Conservation (phyloP, 179 eudicot genomes). For the Silene coronaria region DNA sequence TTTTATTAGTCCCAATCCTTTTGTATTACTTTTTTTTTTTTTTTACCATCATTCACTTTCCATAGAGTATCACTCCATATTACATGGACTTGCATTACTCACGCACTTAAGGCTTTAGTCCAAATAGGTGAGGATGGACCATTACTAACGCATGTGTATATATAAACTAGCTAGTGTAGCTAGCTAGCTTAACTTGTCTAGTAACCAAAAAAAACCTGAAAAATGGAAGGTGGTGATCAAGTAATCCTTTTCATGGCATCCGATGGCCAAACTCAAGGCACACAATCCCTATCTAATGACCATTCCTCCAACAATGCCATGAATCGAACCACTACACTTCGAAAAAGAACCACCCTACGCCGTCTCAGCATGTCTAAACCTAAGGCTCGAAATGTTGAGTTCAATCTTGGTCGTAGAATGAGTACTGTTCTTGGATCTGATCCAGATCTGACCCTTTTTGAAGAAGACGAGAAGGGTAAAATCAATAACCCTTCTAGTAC, state of each 20-base stretch:
- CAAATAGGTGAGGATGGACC: neutral
- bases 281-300: neutral
- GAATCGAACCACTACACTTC: neutral
- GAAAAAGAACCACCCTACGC: conserved; percentile 32
- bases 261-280: conserved; percentile 15
- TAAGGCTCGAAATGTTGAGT: conserved; percentile 43
- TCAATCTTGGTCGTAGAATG: conserved; percentile 20
- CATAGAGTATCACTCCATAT: neutral
- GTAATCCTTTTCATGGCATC: conserved; percentile 26
- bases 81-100: conserved; percentile 2
- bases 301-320: neutral
- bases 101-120: neutral
- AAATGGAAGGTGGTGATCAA: conserved; percentile 18
- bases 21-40: too few species aligned
- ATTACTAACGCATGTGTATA: neutral
- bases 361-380: conserved; percentile 58
- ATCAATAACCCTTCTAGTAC: neutral
- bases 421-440: neutral
- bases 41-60: neutral
- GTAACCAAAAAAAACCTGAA: neutral
- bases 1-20: too few species aligned
- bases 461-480: neutral
- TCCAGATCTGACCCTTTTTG: conserved; percentile 13
- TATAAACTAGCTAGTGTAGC: neutral
- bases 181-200: neutral